These are phyloP conservation scores for Lotmaria passim DNA, from an alignment of 208 protist genomes.

Conservation along the genomic window DNA sequence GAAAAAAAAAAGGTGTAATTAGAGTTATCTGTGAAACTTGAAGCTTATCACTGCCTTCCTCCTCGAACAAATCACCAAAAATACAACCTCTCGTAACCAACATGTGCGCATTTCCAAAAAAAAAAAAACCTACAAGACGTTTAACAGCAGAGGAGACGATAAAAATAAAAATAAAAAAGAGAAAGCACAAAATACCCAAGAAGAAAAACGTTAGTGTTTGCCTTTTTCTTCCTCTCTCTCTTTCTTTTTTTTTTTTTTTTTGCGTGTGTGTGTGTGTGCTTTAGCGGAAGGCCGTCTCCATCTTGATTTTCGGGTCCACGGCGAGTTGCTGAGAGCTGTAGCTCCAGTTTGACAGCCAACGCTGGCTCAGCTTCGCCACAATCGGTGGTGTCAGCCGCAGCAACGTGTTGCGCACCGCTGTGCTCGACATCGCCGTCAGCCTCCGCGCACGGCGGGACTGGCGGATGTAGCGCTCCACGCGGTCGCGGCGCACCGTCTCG, in stretches of 20 bases:
- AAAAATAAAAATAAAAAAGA: too few species aligned
- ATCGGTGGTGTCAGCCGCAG: constrained; percentile 52
- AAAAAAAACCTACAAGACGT: too few species aligned
- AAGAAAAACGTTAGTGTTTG: not conserved
- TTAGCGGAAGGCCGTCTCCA: constrained; percentile 83
- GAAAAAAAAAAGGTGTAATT: too few species aligned
- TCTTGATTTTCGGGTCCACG: constrained; percentile 85
- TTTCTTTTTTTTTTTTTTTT: too few species aligned
- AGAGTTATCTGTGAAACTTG: too few species aligned
- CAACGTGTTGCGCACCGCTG: constrained; percentile 54
- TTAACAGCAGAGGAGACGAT: too few species aligned
- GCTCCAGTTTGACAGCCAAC: constrained; percentile 83
- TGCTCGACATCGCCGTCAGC: constrained; percentile 58
- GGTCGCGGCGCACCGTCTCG: constrained; percentile 81
- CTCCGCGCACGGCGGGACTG: constrained; percentile 78
- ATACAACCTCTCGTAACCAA: too few species aligned
- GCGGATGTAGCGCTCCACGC: constrained; percentile 88
- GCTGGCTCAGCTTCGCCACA: constrained; percentile 54
- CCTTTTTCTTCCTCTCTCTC: constrained; percentile 8
- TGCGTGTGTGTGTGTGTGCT: too few species aligned
- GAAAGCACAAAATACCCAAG: not conserved
- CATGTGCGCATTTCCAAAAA: too few species aligned
- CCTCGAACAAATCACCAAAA: too few species aligned
- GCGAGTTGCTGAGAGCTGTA: constrained; percentile 87
- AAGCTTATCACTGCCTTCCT: too few species aligned